Evolutionary conservation across 2,329 filamentous ascomycete genomes (phyloP), one percentile per base, ranked within the genome.

Genomic region (Cryphonectria carpinicola): DNA sequence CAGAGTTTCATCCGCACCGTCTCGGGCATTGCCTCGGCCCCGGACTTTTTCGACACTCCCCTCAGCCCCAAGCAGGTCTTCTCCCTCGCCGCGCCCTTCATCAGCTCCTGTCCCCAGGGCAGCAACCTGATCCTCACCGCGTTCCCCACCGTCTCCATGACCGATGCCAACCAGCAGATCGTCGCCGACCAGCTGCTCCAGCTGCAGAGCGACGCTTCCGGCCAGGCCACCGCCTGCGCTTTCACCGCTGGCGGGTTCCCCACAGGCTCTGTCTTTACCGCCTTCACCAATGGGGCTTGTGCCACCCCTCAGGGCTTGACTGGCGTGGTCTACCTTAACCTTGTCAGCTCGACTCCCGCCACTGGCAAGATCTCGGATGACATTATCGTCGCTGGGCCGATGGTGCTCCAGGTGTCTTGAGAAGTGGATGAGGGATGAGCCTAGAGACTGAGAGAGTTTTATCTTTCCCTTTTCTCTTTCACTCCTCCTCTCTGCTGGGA

Each of bases 61-160:
- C 88, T 94, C 17, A 87, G 87, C 41, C 88, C 90, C 74, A 86
- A 88, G 74, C 88, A 89, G 73, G 89, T 93, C 79, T 93, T 93
- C 84, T 91, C 90, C 52, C 86, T 94, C 68, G 92, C 91, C 60
- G 88, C 91, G 1, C 87, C 87, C 61, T 94, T 94, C 84, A 93
- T 94, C 83, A 79, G 81, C 69, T 88, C 88, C 41, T 94, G 92
- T 83, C 92, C 92, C 22, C 80, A 85, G 39, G 89, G 88, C 74
- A 88, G 87, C 77, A 89, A 90, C 81, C 83, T 92, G 65, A 84
- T 86, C 77, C 84, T 93, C 78, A 86, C 84, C 71, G 82, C 90
- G 73, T 87, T 93, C 89, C 88, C 91, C 66, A 77, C 83, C 4
- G 80, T 90, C 62, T 82, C 84, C 72, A 84, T 89, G 81, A 82